A percentile compares a stretch with the other conserved stretches of the same genome.
Conservation (phyloP, 345 rosid species). For the Arabidopsis suecica region DNA sequence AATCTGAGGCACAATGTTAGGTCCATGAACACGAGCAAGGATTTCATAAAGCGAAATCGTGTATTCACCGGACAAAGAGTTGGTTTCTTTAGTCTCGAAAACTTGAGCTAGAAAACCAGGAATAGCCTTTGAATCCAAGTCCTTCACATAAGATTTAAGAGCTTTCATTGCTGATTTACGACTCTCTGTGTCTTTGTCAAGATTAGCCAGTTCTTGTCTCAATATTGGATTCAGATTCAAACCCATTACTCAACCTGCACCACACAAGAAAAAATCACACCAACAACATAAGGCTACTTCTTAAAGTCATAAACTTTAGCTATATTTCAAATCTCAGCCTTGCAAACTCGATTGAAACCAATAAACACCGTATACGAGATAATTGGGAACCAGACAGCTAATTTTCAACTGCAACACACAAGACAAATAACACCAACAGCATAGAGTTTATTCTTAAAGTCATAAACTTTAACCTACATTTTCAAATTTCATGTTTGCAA, state of each 20-base stretch:
- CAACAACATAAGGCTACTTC: neutral
- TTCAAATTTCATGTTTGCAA: neutral
- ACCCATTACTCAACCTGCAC: conserved; percentile 12
- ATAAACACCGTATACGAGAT: neutral
- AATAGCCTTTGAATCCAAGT: conserved; percentile 88
- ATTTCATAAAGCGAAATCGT: conserved; percentile 93
- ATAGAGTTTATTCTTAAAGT: neutral
- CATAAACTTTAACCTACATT: neutral
- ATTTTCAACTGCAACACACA: neutral
- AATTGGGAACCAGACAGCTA: conserved; percentile 9
- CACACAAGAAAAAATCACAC: neutral
- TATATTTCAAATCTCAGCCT: conserved; percentile 8
- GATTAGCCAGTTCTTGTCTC: conserved; percentile 82
- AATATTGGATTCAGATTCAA: conserved; percentile 39
- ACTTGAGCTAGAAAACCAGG: conserved; percentile 89
- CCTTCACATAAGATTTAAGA: conserved; percentile 81
- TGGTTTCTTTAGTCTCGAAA: conserved; percentile 92
- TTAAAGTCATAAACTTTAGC: neutral
- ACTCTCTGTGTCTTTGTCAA: conserved; percentile 89
- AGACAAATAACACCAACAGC: neutral
- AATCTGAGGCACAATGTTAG: conserved; percentile 88
- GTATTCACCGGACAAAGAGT: conserved; percentile 83
- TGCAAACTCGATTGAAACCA: neutral
- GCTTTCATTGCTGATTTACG: conserved; percentile 95
- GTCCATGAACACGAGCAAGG: conserved; percentile 95